Conservation (phyloP, 371 early-diverging fungal genomes). For the Coelomomyces lativittatus region DNA sequence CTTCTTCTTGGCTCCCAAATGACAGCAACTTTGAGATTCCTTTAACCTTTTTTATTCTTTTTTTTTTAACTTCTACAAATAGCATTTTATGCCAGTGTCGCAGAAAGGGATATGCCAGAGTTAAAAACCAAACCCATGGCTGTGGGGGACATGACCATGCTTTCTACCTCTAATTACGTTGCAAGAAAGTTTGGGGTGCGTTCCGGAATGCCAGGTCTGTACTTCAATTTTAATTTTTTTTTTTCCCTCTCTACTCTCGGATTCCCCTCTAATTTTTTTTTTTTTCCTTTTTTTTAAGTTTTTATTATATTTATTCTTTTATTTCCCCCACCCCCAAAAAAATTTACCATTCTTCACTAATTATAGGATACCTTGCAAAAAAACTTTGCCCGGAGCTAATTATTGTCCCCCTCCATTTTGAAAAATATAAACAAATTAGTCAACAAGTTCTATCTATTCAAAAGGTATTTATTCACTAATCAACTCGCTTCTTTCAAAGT, state of each 20-base stretch:
- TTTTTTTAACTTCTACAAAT: no score
- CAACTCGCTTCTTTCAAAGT: no score
- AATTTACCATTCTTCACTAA: not conserved
- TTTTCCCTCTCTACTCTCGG: no score
- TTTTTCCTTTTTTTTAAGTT: no score
- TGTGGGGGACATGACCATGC: conserved; percentile 1
- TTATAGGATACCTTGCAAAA: not conserved
- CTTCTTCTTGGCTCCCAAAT: no score
- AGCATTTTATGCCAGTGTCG: conserved; percentile 3
- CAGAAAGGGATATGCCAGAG: not conserved
- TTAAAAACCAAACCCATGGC: not conserved
- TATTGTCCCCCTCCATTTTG: not conserved
- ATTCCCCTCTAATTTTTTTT: no score
- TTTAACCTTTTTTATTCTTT: no score
- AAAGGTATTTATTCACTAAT: no score
- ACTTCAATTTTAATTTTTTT: not conserved
- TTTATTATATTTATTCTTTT: no score
- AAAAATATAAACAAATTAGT: not conserved
- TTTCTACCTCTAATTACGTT: conserved; percentile 1
- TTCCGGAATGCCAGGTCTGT: not conserved
- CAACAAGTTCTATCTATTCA: not conserved
- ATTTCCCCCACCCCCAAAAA: no score
- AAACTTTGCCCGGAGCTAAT: conserved; percentile 1
- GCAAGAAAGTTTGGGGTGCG: conserved; percentile 3
- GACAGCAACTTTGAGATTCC: no score